These are phyloP conservation scores for Penstemon eatonii DNA, from an alignment of 257 asterid species.

Conservation along the genomic window DNA sequence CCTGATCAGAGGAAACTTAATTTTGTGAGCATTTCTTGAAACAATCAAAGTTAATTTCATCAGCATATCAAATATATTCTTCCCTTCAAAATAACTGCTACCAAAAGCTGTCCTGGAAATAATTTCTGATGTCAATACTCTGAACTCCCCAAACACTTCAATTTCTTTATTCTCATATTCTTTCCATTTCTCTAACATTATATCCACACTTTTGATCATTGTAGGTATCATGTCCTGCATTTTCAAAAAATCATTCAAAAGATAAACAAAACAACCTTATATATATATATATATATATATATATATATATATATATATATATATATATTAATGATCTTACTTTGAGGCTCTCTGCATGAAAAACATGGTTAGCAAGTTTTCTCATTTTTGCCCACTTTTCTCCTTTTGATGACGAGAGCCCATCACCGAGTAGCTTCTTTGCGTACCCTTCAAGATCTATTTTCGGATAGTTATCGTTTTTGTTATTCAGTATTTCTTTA, in stretches of 20 bases:
- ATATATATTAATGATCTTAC: constrained; percentile 27
- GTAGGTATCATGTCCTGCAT: constrained; percentile 51
- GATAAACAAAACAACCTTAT: not conserved
- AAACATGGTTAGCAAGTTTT: constrained; percentile 56
- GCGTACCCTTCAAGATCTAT: constrained; percentile 62
- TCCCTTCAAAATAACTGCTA: constrained; percentile 65
- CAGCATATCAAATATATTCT: constrained; percentile 59
- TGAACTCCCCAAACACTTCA: constrained; percentile 62
- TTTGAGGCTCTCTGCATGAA: constrained; percentile 59
- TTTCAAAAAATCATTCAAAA: not conserved
- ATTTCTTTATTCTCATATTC: constrained; percentile 40
- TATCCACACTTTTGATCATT: constrained; percentile 54
- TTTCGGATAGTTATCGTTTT: constrained; percentile 49
- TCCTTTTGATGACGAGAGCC: constrained; percentile 63
- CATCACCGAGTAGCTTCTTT: constrained; percentile 66
- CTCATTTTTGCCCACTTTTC: constrained; percentile 63
- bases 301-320: no score
- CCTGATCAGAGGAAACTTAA: constrained; percentile 51
- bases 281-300: no score
- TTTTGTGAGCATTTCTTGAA: constrained; percentile 43
- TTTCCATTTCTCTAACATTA: constrained; percentile 58
- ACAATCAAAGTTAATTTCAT: constrained; percentile 43
- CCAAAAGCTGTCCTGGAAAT: constrained; percentile 78
- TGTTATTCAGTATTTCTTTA: constrained; percentile 53
- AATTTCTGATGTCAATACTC: constrained; percentile 53